A percentile compares a stretch with the other conserved stretches of the same genome.
phyloP scores from a whole-genome alignment of 2,329 filamentous ascomycete genomes.

The Sordariomycetes sp. region DNA sequence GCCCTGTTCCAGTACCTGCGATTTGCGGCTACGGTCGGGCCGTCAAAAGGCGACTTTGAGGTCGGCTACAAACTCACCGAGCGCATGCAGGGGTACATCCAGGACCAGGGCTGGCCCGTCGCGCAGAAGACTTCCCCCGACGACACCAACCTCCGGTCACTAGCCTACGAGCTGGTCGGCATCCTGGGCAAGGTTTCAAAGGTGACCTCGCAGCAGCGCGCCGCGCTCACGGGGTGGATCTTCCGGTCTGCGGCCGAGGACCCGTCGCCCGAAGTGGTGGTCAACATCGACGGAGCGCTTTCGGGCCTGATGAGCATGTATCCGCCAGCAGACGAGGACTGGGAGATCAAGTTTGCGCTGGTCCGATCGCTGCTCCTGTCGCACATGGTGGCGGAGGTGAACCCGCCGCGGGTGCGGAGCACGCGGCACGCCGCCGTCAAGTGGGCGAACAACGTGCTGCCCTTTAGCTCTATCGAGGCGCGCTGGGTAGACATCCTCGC shows the following conservation, averaged over 20 bases:
- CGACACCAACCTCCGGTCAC: slow-evolving; percentile 58
- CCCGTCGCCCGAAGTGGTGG: slow-evolving; percentile 60
- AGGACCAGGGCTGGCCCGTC: slow-evolving; percentile 73
- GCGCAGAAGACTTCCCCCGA: slow-evolving; percentile 47
- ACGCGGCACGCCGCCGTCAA: slow-evolving; percentile 75
- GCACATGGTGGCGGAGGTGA: slow-evolving; percentile 50
- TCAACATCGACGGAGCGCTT: slow-evolving; percentile 82
- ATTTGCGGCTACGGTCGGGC: slow-evolving; percentile 71
- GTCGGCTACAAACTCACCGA: slow-evolving; percentile 61
- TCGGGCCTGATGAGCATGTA: slow-evolving; percentile 54
- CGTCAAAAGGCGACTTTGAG: slow-evolving; percentile 43
- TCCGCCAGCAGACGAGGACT: slow-evolving; percentile 11
- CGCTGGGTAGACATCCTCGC: slow-evolving; percentile 87
- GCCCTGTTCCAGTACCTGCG: slow-evolving; percentile 80
- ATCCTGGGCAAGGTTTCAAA: slow-evolving; percentile 59
- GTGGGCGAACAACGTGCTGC: slow-evolving; percentile 81
- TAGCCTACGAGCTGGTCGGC: slow-evolving; percentile 86
- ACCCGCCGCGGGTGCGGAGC: slow-evolving; percentile 49
- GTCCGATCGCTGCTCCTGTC: slow-evolving; percentile 47
- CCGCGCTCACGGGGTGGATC: slow-evolving; percentile 58
- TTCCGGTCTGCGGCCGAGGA: slow-evolving; percentile 78
- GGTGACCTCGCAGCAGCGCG: slow-evolving; percentile 41
- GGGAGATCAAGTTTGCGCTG: background rate
- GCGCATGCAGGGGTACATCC: slow-evolving; percentile 62
- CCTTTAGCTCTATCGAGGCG: slow-evolving; percentile 66